Conservation (phyloP, 2,329 filamentous ascomycete species). For the Colletotrichum spaethianum region DNA sequence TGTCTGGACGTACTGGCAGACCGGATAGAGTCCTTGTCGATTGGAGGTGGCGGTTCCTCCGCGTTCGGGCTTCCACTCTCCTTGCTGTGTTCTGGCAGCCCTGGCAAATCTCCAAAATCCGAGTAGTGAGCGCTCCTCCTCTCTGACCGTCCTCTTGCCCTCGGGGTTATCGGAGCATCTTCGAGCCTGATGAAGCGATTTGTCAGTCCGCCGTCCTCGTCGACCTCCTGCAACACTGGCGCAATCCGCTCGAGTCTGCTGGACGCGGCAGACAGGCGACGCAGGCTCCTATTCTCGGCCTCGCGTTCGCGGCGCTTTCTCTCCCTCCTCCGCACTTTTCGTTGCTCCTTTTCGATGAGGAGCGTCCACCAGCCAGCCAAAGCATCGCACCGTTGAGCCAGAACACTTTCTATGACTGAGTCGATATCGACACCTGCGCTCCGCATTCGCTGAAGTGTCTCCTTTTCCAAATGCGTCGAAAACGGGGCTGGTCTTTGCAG, state of each 20-base stretch:
- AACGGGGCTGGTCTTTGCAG: slow-evolving; percentile 86
- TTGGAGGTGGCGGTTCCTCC: slow-evolving; percentile 74
- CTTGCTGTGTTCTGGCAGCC: slow-evolving; percentile 75
- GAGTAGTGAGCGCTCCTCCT: slow-evolving; percentile 78
- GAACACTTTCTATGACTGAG: slow-evolving; percentile 92
- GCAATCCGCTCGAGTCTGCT: slow-evolving; percentile 87
- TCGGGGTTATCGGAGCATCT: slow-evolving; percentile 66
- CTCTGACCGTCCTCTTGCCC: slow-evolving; percentile 82
- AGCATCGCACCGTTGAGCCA: slow-evolving; percentile 90
- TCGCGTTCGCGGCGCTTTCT: slow-evolving; percentile 89
- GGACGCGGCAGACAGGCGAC: slow-evolving; percentile 90
- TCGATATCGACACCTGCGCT: slow-evolving; percentile 96
- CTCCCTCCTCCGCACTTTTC: slow-evolving; percentile 85
- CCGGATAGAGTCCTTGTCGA: slow-evolving; percentile 84
- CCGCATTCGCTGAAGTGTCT: slow-evolving; percentile 92
- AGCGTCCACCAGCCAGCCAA: slow-evolving; percentile 97
- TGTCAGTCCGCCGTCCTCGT: slow-evolving; percentile 77
- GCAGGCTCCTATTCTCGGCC: slow-evolving; percentile 81
- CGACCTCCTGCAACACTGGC: slow-evolving; percentile 81
- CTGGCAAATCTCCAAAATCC: slow-evolving; percentile 81
- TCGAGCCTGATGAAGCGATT: slow-evolving; percentile 59
- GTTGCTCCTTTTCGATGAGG: slow-evolving; percentile 92
- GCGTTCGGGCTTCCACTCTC: slow-evolving; percentile 60
- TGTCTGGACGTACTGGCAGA: slow-evolving; percentile 84
- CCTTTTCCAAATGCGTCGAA: slow-evolving; percentile 88